Conservation (phyloP, 257 asterid genomes). For the Buddleja alternifolia region DNA sequence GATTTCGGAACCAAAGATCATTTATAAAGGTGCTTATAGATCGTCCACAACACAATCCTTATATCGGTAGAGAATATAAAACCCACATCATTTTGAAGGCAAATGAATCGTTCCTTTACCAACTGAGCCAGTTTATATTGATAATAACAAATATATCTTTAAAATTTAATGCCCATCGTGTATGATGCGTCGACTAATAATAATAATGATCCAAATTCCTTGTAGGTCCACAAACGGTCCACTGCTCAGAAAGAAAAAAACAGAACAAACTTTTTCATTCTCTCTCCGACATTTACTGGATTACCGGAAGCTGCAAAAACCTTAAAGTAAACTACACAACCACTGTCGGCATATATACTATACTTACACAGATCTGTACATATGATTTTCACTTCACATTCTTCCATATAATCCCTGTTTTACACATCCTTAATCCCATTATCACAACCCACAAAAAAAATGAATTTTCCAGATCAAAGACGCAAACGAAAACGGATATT, state of each 20-base stretch:
- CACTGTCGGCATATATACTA: conserved; percentile 61
- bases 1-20: too few relatives aligned
- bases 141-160: too few relatives aligned
- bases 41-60: too few relatives aligned
- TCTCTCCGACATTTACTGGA: conserved; percentile 54
- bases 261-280: background rate
- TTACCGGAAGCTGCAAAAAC: conserved; percentile 35
- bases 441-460: conserved; percentile 13
- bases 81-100: too few relatives aligned
- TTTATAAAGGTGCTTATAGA: too few relatives aligned
- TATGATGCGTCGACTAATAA: too few relatives aligned
- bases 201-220: too few relatives aligned
- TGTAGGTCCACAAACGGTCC: background rate
- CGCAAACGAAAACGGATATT: conserved; percentile 78
- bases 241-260: background rate
- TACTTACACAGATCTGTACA: conserved; percentile 47
- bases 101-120: too few relatives aligned
- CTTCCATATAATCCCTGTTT: background rate
- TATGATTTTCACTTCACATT: conserved; percentile 26
- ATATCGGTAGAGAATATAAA: too few relatives aligned
- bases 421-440: background rate
- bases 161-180: too few relatives aligned
- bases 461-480: conserved; percentile 81
- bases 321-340: conserved; percentile 21
- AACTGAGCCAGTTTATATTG: too few relatives aligned